These are phyloP conservation scores for Paraurostyla sp. DNA, from an alignment of 73 alveolate genomes.

Conservation along the genomic window DNA sequence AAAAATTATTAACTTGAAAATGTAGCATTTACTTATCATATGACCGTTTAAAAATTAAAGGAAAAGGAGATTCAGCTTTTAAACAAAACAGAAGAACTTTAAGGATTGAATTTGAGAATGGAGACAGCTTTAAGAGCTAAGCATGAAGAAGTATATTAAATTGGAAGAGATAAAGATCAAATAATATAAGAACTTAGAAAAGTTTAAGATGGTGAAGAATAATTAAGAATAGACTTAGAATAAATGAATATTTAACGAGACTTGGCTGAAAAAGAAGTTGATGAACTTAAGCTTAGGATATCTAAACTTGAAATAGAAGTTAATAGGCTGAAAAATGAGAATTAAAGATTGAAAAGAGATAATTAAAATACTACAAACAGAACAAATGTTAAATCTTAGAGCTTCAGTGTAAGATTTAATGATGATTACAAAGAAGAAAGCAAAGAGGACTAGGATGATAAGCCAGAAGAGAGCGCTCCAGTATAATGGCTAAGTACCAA, in stretches of 20 bases:
- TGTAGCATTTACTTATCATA: constrained; percentile 56
- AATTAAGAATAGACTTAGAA: neutral
- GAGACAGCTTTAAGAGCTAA: constrained; percentile 2
- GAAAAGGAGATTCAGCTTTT: neutral
- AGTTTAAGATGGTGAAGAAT: neutral
- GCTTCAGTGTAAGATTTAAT: neutral
- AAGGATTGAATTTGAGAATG: neutral
- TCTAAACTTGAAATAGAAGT: constrained; percentile 4
- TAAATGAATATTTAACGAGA: neutral
- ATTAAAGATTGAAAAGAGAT: neutral
- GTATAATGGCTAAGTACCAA: neutral
- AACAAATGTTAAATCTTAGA: neutral
- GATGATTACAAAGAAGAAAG: neutral
- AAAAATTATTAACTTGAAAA: constrained; percentile 43
- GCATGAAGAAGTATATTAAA: constrained; percentile 38
- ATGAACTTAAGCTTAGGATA: neutral
- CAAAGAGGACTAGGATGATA: neutral
- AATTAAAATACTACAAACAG: neutral
- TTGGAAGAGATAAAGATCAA: neutral
- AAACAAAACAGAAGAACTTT: constrained; percentile 1
- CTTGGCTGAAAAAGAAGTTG: neutral
- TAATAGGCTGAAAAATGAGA: neutral
- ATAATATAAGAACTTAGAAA: neutral
- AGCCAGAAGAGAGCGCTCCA: neutral
- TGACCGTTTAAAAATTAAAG: constrained; percentile 32